Conservation (phyloP, 2,329 filamentous ascomycete genomes). For the Cordyceps pruinosa region DNA sequence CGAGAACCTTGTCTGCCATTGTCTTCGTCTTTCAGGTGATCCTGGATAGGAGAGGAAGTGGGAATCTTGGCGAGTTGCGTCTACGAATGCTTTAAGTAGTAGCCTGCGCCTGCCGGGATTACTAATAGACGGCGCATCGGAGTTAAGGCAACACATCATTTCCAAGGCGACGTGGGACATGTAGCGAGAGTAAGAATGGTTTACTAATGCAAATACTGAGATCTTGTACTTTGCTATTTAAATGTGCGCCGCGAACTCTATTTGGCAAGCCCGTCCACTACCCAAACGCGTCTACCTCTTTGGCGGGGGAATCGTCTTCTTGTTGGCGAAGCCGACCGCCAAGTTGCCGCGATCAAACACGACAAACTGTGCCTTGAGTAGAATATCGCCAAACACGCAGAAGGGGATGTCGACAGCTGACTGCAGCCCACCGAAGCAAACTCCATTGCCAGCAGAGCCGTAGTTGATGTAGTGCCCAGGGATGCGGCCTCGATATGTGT, state of each 20-base stretch:
- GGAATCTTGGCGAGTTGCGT: not conserved
- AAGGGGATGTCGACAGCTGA: constrained; percentile 30
- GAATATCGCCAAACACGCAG: constrained; percentile 33
- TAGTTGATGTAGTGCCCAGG: constrained; percentile 34
- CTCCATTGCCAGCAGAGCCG: constrained; percentile 18
- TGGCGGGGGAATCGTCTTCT: constrained; percentile 18
- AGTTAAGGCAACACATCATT: too few relatives aligned
- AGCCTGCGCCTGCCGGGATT: too few relatives aligned
- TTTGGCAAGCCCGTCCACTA: not conserved
- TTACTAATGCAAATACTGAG: too few relatives aligned
- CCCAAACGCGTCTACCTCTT: not conserved
- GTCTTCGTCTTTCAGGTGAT: too few relatives aligned
- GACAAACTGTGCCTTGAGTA: constrained; percentile 39
- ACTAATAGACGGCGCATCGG: too few relatives aligned
- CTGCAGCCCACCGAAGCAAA: constrained; percentile 35
- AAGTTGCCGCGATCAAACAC: constrained; percentile 30
- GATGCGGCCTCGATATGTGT: constrained; percentile 25
- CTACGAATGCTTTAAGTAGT: too few relatives aligned
- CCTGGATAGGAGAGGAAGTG: not conserved
- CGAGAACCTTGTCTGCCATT: constrained; percentile 38
- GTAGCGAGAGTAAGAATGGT: too few relatives aligned
- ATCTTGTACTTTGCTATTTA: too few relatives aligned
- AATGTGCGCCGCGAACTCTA: too few relatives aligned
- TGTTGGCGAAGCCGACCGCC: constrained; percentile 34
- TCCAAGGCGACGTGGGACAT: too few relatives aligned